phyloP scores from a whole-genome alignment of 257 asterid genomes.

The Buddleja alternifolia region DNA sequence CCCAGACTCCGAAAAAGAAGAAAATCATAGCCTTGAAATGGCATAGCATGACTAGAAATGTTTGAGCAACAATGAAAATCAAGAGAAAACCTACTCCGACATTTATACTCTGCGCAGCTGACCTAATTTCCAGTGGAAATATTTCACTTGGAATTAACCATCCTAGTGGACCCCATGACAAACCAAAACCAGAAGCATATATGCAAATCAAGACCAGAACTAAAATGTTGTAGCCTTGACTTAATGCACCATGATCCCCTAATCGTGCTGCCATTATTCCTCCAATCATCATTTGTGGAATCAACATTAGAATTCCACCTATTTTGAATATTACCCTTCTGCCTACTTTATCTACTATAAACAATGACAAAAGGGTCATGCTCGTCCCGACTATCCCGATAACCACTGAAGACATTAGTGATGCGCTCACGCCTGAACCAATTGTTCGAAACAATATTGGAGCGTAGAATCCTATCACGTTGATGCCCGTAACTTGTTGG shows the following conservation, averaged over 20 bases:
- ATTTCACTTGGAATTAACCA: conserved; percentile 42
- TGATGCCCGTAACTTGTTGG: conserved; percentile 66
- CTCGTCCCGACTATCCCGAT: conserved; percentile 23
- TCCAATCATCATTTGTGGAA: conserved; percentile 30
- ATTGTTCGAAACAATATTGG: conserved; percentile 58
- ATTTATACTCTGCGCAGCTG: conserved; percentile 43
- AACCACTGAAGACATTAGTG: conserved; percentile 38
- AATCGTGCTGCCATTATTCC: conserved; percentile 31
- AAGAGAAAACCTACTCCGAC: conserved; percentile 33
- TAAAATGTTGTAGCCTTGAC: conserved; percentile 2
- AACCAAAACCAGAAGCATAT: conserved; percentile 34
- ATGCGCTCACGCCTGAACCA: conserved; percentile 57
- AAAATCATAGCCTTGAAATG: conserved; percentile 30
- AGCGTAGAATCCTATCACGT: conserved; percentile 63
- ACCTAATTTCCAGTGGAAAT: conserved; percentile 40
- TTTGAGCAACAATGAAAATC: conserved; percentile 32
- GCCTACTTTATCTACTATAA: conserved; percentile 27
- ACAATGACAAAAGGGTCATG: conserved; percentile 21
- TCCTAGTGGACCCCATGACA: conserved; percentile 49
- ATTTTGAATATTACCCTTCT: conserved; percentile 22
- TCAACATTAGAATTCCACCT: conserved; percentile 31
- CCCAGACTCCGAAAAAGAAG: conserved; percentile 46
- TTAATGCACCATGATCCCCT: conserved; percentile 32
- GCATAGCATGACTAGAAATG: conserved; percentile 37
- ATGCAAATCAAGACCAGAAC: conserved; percentile 33